Base-by-base conservation (phyloP, 1,284 basidiomycete genomes). In the Volvariella surrecta region DNA sequence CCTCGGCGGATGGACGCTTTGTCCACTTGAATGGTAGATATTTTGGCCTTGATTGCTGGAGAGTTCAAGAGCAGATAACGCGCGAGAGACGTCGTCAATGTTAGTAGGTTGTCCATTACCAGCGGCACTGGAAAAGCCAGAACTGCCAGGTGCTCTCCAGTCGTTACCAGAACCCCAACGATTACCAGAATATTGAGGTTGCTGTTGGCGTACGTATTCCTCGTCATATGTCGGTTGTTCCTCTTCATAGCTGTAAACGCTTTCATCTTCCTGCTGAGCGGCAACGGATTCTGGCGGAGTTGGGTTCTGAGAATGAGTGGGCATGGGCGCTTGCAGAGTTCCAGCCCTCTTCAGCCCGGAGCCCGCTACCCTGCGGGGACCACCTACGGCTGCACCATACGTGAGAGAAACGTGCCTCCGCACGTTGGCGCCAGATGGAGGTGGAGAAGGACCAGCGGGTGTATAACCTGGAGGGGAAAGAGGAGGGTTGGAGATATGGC, bases 371-470 rank as follows among this genome's bases (percentile, higher is more conserved):
- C 68, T 76, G 43, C 62, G 60, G 45, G 66, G 64, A 40, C 68
- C 70, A 50, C 68, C 68, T 16, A 66, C 68, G 32, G 64, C 68
- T 28, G 71, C 68, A 34, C 82, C 80, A 52, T 87, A 79, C 16
- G 82, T 89, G 39, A 89, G 70, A 48, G 82, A 85, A 47, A 83
- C 80, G 58, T 89, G 84, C 46, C 87, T 71, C 38, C 87, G 79
- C 21, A 89, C 82, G 41, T 73, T 74, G 1, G 80, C 72, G 31
- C 64, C 74, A 16, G 73, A 70, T n/a, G 81, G 74, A 39, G 83
- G 81, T 3, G 85, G 82, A 4, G 84, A 85, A 1, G 82, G 75
- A 18, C 70, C 71, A 51, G 72, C 68, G 20, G 68, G 60, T 20
- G 66, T 48, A 21, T 50, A 53, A 37, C 62, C 63, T 47, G 76